A percentile compares a stretch with the other conserved stretches of the same genome.
These are phyloP conservation scores for Lactarius vividus DNA, from an alignment of 768 basidiomycete species.

Conservation along the genomic window DNA sequence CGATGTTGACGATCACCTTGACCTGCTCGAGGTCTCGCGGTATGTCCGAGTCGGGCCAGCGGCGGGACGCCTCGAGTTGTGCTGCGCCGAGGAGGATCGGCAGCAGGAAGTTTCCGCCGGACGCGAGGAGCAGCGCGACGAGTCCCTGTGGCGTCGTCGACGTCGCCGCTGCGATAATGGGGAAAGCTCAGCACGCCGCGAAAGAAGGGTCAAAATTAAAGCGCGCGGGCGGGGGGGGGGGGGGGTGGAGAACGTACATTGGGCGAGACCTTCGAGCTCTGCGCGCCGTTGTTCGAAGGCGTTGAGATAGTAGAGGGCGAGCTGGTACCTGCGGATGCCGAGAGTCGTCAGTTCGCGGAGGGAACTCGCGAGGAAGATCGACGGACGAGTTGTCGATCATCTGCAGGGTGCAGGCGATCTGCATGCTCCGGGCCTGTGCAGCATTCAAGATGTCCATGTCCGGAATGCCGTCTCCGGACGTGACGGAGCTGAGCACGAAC, in stretches of 20 bases:
- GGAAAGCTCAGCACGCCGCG: neutral
- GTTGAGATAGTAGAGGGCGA: conserved; percentile 20
- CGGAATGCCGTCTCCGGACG: conserved; percentile 13
- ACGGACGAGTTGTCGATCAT: conserved; percentile 21
- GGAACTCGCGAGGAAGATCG: neutral
- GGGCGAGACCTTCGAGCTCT: neutral
- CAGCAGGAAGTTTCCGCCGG: conserved; percentile 12
- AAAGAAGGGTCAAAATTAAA: too few relatives aligned
- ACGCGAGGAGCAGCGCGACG: conserved; percentile 10
- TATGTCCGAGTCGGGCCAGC: conserved; percentile 23
- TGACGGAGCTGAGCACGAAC: conserved; percentile 20
- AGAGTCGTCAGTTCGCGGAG: neutral
- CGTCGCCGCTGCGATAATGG: conserved; percentile 6
- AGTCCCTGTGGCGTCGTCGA: conserved; percentile 13
- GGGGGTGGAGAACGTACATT: conserved; percentile 1
- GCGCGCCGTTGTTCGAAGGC: conserved; percentile 19
- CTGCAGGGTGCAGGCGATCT: conserved; percentile 18
- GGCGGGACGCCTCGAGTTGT: conserved; percentile 20
- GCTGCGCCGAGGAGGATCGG: conserved; percentile 23
- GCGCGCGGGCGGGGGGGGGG: too few relatives aligned
- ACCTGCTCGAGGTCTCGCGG: conserved; percentile 15
- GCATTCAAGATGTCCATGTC: conserved; percentile 18
- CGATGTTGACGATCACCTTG: conserved; percentile 25
- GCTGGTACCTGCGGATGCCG: conserved; percentile 13
- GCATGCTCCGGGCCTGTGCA: conserved; percentile 21